phyloP scores from a whole-genome alignment of 208 protist genomes.

The Trypanosomatidae sp. region DNA sequence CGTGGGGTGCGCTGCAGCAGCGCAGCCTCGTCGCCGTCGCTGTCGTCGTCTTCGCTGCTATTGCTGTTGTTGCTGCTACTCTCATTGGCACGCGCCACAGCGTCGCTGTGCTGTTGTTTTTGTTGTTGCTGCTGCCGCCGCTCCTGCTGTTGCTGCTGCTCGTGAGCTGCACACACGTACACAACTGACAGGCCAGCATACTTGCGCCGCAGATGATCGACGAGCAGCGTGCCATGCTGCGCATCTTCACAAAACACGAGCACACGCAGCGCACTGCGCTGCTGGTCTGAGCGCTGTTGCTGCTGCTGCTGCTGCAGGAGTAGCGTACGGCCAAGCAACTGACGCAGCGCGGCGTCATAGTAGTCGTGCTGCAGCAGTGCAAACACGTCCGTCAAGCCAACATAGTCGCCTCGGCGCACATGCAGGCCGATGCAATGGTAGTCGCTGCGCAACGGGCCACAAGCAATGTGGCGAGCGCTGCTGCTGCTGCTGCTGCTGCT shows the following conservation, averaged over 20 bases:
- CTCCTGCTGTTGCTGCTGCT: neutral
- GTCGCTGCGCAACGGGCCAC: too few species aligned
- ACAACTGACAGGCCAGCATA: constrained; percentile 32
- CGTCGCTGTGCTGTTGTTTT: too few species aligned
- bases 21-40: neutral
- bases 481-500: too few species aligned
- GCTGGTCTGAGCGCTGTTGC: neutral
- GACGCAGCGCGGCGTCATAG: constrained; percentile 51
- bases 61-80: neutral
- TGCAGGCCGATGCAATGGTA: constrained; percentile 57
- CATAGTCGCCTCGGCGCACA: constrained; percentile 72
- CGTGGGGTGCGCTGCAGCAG: constrained; percentile 8
- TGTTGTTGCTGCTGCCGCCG: too few species aligned
- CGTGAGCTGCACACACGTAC: constrained; percentile 23
- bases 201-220: constrained; percentile 33
- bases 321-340: constrained; percentile 40
- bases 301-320: neutral
- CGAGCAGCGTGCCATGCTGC: constrained; percentile 21
- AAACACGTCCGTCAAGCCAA: constrained; percentile 51
- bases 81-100: neutral
- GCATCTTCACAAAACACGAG: constrained; percentile 74
- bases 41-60: neutral
- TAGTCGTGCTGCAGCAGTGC: constrained; percentile 48
- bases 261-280: constrained; percentile 7
- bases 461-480: too few species aligned